phyloP scores from a whole-genome alignment of 257 asterid species.

The Ilex asprella region DNA sequence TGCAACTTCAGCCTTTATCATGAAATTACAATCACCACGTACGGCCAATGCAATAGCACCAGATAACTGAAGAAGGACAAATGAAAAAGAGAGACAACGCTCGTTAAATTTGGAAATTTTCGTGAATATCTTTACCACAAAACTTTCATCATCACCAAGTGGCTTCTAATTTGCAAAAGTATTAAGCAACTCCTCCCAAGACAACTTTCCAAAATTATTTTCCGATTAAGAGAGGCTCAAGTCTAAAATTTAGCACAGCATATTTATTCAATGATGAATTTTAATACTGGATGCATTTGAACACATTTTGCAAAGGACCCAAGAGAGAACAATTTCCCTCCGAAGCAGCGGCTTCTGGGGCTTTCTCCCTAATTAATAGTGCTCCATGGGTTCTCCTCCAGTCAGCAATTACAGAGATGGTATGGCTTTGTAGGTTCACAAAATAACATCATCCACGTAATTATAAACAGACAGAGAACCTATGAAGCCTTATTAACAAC shows the following conservation, averaged over 20 bases:
- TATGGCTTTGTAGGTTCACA: no score
- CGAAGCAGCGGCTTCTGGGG: no score
- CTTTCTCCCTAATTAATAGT: no score
- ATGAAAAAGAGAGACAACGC: neutral
- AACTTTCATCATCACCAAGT: neutral
- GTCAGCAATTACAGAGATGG: no score
- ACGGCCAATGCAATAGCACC: conserved; percentile 61
- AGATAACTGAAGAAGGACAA: conserved; percentile 48
- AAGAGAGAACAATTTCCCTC: no score
- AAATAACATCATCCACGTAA: no score
- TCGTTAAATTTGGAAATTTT: neutral
- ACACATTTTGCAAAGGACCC: neutral
- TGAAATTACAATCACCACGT: conserved; percentile 89
- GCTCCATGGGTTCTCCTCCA: no score
- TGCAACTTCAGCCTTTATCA: conserved; percentile 69
- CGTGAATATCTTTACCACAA: neutral
- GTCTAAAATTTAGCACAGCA: no score
- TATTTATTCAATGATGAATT: no score
- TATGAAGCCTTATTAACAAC: no score
- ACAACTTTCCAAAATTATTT: neutral
- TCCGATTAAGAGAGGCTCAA: neutral
- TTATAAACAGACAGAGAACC: no score
- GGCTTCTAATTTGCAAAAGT: neutral
- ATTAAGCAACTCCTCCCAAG: neutral
- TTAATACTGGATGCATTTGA: no score